Base-by-base conservation (phyloP, 805 yeast species). In the Monosporozyma servazzii region DNA sequence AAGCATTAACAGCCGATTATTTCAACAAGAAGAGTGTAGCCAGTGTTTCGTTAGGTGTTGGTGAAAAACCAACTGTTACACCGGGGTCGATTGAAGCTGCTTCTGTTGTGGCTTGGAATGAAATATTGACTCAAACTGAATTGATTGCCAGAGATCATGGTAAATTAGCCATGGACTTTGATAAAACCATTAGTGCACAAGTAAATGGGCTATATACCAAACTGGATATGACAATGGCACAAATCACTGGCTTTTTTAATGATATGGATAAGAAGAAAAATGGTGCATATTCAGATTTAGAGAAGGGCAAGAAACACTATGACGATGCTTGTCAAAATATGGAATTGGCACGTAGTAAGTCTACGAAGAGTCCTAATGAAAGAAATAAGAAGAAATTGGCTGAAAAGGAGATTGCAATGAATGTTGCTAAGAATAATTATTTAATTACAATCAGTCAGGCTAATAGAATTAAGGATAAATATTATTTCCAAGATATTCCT, bases 1-100 rank as follows among this genome's bases (percentile, higher is more conserved):
- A 78, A 49, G 76, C 76, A 9, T 68, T 93, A 53, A 75, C 88
- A 44, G 70, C 80, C 48, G 87, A 82, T 53, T 86, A 81, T 55
- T 81, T 88, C 58, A 83, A 81, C 53, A 84, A 80, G 66, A 89
- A 90, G 64, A 84, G 95, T 47, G 80, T 80, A 56, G 68, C 75
- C 17, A 74, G 88, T 10, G 79, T 91, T 0, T 65, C 71, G 13
- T 68, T 93, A 29, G 80, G 90, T 44, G 99, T 93, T 2, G 99
- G 99, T 25, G 96, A 88, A 54, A 78, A 79, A 17, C 99, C 99
- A 0, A 77, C 81, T 42, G 78, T 87, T 43, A 93, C 99, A 0
- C 98, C 99, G 0, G 99, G 99, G 0, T 88, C 97, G 0, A 72
- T 91, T 48, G 98, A 93, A 64, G 77, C 86, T 56, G 96, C 96